Evolutionary conservation across 371 early-diverging fungal genomes (phyloP), one percentile per base, ranked within the genome.

Genomic region (Apophysomyces ossiformis): DNA sequence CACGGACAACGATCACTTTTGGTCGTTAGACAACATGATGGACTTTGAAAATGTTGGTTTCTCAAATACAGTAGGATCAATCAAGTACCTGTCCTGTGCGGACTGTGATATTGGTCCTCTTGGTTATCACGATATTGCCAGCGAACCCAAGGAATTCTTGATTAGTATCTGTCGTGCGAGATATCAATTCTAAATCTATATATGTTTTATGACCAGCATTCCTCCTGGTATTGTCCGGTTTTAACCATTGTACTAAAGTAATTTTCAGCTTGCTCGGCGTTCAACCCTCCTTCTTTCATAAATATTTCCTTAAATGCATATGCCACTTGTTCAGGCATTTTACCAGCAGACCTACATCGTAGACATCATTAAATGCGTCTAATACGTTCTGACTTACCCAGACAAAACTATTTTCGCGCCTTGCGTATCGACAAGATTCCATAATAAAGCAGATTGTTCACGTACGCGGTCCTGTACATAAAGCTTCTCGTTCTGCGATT

Each of bases 391-490:
- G 26, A 62, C 75, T 56, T 78, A 90, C 87, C 93, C 96, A 7
- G 91, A 93, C 6, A 95, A 61, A 16, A 89, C 84, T 6, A 96
- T 70, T 36, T 73, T 78, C 1, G 87, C 90, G n/a, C 82, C 82
- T 6, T 79, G 72, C 7, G 86, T 69, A 13, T 82, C 67, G 7
- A 97, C 73, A 46, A 88, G 66, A 16, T 85, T 77, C 91, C 92
- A 95, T 16, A 97, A 37, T 11, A 84, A 43, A 0, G 64, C 64
- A 0, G 77, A 76, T 26, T 95, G 70, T 60, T 92, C 79, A 16
- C 72, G 70, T 21, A 98, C 85, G 13, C 86, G 73, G 70, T 97
- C 87, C 77, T 97, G 96, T 6, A 98, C 95, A 71, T 98, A 82
- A 0, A 82, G 32, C 60, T 82, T 81, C 37, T 66, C 56, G 0